These are phyloP conservation scores for Pythium coloratum DNA, from an alignment of 352 stramenopile species.

Conservation along the genomic window DNA sequence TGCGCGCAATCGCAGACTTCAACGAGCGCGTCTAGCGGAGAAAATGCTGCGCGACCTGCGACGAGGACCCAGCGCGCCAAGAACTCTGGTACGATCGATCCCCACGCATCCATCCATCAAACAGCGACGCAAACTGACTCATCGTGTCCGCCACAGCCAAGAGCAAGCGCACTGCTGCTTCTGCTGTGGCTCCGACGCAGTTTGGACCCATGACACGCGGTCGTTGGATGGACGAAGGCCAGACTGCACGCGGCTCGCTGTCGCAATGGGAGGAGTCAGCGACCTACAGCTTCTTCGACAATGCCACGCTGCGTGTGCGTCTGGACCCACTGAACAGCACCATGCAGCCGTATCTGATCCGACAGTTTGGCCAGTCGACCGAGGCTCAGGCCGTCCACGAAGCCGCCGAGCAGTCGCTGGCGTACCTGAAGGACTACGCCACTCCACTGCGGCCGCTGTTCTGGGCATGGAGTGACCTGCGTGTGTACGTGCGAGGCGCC, in stretches of 20 bases:
- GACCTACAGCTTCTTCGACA: constrained; percentile 80
- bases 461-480: constrained; percentile 79
- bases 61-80: constrained; percentile 8
- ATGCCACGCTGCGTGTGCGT: constrained; percentile 68
- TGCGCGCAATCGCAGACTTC: constrained; percentile 8
- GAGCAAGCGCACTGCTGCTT: constrained; percentile 1
- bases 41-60: constrained; percentile 1
- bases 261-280: constrained; percentile 58
- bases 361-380: constrained; percentile 57
- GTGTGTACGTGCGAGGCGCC: constrained; percentile 51
- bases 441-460: constrained; percentile 68
- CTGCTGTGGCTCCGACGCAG: neutral
- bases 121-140: neutral
- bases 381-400: constrained; percentile 59
- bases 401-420: constrained; percentile 47
- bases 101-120: constrained; percentile 11
- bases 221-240: constrained; percentile 71
- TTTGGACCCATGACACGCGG: constrained; percentile 14
- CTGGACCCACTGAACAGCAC: constrained; percentile 75
- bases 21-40: neutral
- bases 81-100: neutral
- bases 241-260: constrained; percentile 27
- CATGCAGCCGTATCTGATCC: constrained; percentile 67
- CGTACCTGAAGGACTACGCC: constrained; percentile 50
- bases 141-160: neutral